Base-by-base conservation (phyloP, 106 monocot species). In the Apostasia shenzhenica region DNA sequence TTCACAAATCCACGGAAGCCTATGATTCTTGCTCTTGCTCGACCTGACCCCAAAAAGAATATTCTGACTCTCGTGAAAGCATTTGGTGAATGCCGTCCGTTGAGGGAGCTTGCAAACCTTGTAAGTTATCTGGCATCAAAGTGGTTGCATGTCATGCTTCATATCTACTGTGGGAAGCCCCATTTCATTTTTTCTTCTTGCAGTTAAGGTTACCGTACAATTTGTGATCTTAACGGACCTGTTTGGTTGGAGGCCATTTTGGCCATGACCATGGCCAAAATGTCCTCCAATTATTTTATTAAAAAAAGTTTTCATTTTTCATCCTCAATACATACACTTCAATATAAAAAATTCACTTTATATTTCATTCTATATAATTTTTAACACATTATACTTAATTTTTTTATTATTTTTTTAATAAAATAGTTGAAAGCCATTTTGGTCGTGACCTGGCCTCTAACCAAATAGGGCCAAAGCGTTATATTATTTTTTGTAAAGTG, bases 21-120 rank as follows among this genome's bases (percentile, higher is more conserved):
- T 59, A 97, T 97, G 92, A 92, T 97, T 66, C 92, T 97, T 70
- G 97, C 97, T 68, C 84, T 97, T 75, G 92, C 97, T 77, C 80
- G 97, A 41, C 85, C 97, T 58, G 97, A 97, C 63, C 97, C 97
- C 14, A 97, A 97, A 72, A 97, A 97, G 85, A 97, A 92, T 47
- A 87, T 97, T 63, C 70, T 81, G 51, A 92, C 92, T 9, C 84
- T 97, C 47, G 92, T 97, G 63, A 97, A 89, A 67, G 97, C 97
- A 66, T 97, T 97, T 81, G 97, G 97, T 75, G 92, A 92, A 89
- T 85, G 82, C 47, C 89, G 77, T 8, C 84, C 89, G 38, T 73
- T 97, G 54, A 89, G 87, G 82, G 89, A 92, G 61, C 92, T 97
- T 72, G 97, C 97, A 67, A 97, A 97, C 63, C 89, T 95, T 59